Percentiles rank a stretch among this genome's conserved stretches.
Evolutionary conservation across 2,329 filamentous ascomycete species (phyloP).

Genomic region (Xylaria sp.): DNA sequence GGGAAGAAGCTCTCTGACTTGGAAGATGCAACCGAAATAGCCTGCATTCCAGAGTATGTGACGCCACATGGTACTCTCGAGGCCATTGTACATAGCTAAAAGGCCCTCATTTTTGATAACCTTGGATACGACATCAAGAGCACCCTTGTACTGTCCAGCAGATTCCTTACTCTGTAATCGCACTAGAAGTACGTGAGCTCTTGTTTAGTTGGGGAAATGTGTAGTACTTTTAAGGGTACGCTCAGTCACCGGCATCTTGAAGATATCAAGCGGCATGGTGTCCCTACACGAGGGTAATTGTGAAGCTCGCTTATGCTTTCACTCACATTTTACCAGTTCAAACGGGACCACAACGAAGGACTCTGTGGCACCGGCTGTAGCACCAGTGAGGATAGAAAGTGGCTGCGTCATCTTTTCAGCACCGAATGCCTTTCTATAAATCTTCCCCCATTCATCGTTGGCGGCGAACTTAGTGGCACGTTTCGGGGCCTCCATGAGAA

Average conservation of each 20-base stretch:
- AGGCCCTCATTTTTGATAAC: slow-evolving; percentile 85
- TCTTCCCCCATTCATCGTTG: slow-evolving; percentile 97
- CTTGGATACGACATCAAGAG: slow-evolving; percentile 82
- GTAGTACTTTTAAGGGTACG: not conserved
- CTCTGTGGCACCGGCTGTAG: slow-evolving; percentile 94
- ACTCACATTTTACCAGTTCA: slow-evolving; percentile 74
- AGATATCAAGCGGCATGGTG: not conserved
- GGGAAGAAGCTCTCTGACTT: slow-evolving; percentile 87
- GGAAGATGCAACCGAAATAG: slow-evolving; percentile 95
- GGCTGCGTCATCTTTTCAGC: slow-evolving; percentile 88
- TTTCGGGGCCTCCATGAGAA: slow-evolving; percentile 92
- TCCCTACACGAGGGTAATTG: slow-evolving; percentile 7
- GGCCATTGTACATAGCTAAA: slow-evolving; percentile 92
- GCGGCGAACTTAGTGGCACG: slow-evolving; percentile 98
- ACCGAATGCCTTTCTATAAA: slow-evolving; percentile 90
- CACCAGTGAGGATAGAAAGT: slow-evolving; percentile 91
- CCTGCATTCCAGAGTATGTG: slow-evolving; percentile 71
- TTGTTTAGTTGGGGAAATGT: not conserved
- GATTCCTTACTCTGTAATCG: slow-evolving; percentile 95
- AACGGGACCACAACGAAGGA: slow-evolving; percentile 97
- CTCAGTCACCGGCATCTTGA: not conserved
- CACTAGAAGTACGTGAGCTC: slow-evolving; percentile 59
- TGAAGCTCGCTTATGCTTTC: slow-evolving; percentile 9
- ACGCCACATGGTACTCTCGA: slow-evolving; percentile 96
- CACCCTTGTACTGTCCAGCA: slow-evolving; percentile 85